Evolutionary conservation across 2,329 filamentous ascomycete genomes (phyloP).

Genomic region (Aphanocladium album): DNA sequence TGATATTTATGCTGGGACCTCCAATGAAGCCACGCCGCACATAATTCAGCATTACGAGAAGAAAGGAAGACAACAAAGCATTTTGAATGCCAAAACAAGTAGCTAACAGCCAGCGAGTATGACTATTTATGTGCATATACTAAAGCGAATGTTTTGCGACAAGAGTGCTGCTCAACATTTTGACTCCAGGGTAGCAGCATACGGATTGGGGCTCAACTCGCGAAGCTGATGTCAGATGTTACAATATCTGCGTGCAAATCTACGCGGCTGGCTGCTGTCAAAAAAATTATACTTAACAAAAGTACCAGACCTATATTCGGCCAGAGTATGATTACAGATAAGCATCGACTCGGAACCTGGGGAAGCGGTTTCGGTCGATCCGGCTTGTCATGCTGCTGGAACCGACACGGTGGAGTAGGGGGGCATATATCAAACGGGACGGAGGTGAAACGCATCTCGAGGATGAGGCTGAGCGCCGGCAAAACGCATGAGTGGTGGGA

Average conservation of each 20-base stretch:
- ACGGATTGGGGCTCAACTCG: no score
- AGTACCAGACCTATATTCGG: neutral
- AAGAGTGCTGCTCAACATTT: no score
- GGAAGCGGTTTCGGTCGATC: neutral
- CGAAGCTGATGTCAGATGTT: neutral
- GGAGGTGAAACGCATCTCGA: conserved; percentile 2
- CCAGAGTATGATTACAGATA: neutral
- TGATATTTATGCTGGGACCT: no score
- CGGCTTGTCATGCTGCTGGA: neutral
- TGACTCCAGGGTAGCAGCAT: no score
- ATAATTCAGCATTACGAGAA: no score
- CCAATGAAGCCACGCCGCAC: no score
- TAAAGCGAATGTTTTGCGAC: no score
- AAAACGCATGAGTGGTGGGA: neutral
- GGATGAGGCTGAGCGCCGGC: neutral
- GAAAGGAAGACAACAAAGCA: no score
- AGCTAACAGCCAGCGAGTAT: no score
- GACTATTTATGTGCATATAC: no score
- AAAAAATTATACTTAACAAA: neutral
- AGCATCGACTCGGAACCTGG: neutral
- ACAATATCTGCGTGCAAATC: neutral
- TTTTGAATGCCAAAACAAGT: no score
- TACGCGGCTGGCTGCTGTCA: neutral
- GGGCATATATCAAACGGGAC: neutral
- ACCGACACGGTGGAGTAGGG: neutral